phyloP scores from a whole-genome alignment of 2,329 filamentous ascomycete species.

The Xylaria sp. region DNA sequence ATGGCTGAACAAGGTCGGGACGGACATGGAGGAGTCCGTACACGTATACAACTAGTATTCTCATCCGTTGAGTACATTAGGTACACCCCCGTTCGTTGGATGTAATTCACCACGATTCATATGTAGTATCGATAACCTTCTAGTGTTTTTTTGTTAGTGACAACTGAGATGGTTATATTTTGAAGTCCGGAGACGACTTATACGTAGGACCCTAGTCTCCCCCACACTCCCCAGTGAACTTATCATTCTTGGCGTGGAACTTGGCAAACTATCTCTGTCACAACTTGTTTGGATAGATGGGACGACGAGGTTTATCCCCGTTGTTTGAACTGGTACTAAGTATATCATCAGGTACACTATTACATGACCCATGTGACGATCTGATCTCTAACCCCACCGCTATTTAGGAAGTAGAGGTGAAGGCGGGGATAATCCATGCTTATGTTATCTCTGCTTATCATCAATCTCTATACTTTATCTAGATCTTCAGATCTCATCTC shows the following conservation, averaged over 20 bases:
- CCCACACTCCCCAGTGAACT: neutral
- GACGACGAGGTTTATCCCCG: neutral
- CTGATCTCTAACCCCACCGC: neutral
- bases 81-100: neutral
- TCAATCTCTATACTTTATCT: too few species aligned
- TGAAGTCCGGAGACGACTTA: neutral
- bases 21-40: slow-evolving; percentile 46
- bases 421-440: neutral
- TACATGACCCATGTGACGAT: neutral
- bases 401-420: neutral
- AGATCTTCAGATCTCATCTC: neutral
- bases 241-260: neutral
- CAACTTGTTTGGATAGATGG: neutral
- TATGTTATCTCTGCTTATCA: neutral
- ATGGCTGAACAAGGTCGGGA: slow-evolving; percentile 38
- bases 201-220: neutral
- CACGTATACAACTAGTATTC: neutral
- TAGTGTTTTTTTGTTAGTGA: neutral
- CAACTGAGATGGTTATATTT: neutral
- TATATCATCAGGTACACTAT: too few species aligned
- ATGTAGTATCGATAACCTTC: neutral
- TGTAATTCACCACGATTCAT: neutral
- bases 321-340: neutral
- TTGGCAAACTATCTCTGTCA: neutral
- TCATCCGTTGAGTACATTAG: neutral